These are phyloP conservation scores for Mycogone perniciosa DNA, from an alignment of 2,329 filamentous ascomycete genomes.

Conservation along the genomic window DNA sequence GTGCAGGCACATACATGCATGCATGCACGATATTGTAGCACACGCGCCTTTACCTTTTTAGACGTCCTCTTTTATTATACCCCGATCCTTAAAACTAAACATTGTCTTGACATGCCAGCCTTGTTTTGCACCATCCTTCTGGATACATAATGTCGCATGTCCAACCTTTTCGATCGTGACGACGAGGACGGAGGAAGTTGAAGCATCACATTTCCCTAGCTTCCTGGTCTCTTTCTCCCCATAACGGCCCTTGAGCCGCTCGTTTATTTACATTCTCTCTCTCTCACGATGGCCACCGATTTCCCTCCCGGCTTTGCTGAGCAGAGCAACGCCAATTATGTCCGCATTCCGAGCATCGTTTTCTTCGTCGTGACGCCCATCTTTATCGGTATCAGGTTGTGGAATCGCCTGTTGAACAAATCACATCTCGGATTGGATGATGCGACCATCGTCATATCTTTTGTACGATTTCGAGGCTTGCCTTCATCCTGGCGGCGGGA, in stretches of 20 bases:
- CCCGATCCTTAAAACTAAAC: no score
- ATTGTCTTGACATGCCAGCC: no score
- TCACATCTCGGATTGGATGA: constrained; percentile 37
- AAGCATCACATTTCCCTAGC: no score
- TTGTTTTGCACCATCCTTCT: no score
- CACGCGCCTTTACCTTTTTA: no score
- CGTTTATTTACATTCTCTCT: no score
- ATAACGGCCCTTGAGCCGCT: no score
- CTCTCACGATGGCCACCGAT: neutral
- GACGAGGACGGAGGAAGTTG: no score
- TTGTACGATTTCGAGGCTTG: constrained; percentile 23
- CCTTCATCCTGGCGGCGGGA: neutral
- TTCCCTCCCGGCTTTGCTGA: constrained; percentile 14
- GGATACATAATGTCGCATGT: neutral
- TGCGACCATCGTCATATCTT: constrained; percentile 36
- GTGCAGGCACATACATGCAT: no score
- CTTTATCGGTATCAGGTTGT: constrained; percentile 34
- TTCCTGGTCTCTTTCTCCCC: neutral
- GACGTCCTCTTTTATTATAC: no score
- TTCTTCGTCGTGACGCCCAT: constrained; percentile 38
- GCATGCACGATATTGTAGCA: no score
- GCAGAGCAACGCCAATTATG: constrained; percentile 32
- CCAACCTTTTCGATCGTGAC: neutral
- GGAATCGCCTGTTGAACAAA: constrained; percentile 32
- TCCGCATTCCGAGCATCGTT: constrained; percentile 33